These are phyloP conservation scores for Psilocybe tampanensis DNA, from an alignment of 768 basidiomycete species.

Conservation along the genomic window DNA sequence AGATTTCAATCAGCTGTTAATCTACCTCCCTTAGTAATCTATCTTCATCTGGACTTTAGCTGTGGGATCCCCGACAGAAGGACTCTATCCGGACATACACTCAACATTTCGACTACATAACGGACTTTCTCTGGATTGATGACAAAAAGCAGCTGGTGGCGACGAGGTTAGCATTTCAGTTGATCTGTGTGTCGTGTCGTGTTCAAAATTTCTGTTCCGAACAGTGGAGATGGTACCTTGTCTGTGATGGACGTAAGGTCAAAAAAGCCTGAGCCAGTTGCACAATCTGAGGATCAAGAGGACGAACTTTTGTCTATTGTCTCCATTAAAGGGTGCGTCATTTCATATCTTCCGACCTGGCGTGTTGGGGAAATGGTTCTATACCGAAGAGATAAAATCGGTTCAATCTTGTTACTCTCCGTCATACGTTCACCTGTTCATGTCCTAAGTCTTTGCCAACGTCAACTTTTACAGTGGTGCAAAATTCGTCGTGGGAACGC, in stretches of 20 bases:
- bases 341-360: slow-evolving; percentile 1
- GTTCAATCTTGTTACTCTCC: too few species aligned
- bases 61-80: slow-evolving; percentile 85
- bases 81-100: slow-evolving; percentile 67
- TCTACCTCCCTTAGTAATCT: background rate
- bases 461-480: slow-evolving; percentile 49
- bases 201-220: slow-evolving; percentile 8
- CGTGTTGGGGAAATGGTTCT: background rate
- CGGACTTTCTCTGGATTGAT: slow-evolving; percentile 85
- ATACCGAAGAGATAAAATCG: too few species aligned
- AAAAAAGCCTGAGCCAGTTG: slow-evolving; percentile 74
- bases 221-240: slow-evolving; percentile 89
- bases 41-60: slow-evolving; percentile 42
- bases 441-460: background rate
- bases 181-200: background rate
- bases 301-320: slow-evolving; percentile 90
- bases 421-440: too few species aligned
- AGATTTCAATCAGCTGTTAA: background rate
- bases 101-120: slow-evolving; percentile 95
- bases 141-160: slow-evolving; percentile 85
- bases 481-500: slow-evolving; percentile 88
- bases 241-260: slow-evolving; percentile 91
- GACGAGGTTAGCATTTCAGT: slow-evolving; percentile 65
- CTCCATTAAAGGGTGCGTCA: slow-evolving; percentile 74
- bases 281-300: slow-evolving; percentile 94